Evolutionary conservation across 352 stramenopile genomes (phyloP).

Genomic region (Blastocystis sp.): DNA sequence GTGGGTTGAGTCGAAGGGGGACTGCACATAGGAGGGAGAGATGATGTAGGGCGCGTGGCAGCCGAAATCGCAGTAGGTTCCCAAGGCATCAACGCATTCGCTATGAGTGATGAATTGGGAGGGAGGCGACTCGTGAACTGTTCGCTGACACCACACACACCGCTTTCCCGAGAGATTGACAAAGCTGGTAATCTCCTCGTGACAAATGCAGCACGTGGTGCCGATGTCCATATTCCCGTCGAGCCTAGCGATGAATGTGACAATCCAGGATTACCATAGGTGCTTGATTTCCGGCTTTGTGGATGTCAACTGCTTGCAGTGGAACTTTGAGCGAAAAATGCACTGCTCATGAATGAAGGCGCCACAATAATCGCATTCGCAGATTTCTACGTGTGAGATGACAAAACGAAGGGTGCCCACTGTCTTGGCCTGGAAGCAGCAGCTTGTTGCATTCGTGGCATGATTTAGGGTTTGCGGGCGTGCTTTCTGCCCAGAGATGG

Average conservation of each 20-base stretch:
- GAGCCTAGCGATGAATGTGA: not conserved
- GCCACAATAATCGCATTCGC: conserved; percentile 68
- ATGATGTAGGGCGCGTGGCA: conserved; percentile 36
- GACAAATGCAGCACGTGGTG: conserved; percentile 66
- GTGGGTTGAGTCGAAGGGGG: not conserved
- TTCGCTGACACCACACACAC: conserved; percentile 67
- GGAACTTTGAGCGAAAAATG: conserved; percentile 54
- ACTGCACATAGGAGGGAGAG: conserved; percentile 53
- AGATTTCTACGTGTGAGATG: conserved; percentile 53
- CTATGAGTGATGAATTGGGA: not conserved
- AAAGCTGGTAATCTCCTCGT: conserved; percentile 68
- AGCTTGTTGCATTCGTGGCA: conserved; percentile 65
- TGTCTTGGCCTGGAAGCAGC: conserved; percentile 39
- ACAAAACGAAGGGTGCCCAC: not conserved
- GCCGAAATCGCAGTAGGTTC: conserved; percentile 56
- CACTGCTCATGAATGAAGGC: conserved; percentile 65
- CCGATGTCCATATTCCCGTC: conserved; percentile 69
- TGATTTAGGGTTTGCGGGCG: conserved; percentile 37
- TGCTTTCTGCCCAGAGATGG: conserved; percentile 60
- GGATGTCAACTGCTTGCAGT: conserved; percentile 69
- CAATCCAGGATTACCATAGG: conserved; percentile 39
- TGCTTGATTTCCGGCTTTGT: conserved; percentile 55
- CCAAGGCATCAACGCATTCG: conserved; percentile 28
- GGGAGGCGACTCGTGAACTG: conserved; percentile 55
- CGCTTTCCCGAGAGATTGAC: conserved; percentile 60